Conservation (phyloP, 164 flowering plant species). For the Chloranthus sessilifolius region DNA sequence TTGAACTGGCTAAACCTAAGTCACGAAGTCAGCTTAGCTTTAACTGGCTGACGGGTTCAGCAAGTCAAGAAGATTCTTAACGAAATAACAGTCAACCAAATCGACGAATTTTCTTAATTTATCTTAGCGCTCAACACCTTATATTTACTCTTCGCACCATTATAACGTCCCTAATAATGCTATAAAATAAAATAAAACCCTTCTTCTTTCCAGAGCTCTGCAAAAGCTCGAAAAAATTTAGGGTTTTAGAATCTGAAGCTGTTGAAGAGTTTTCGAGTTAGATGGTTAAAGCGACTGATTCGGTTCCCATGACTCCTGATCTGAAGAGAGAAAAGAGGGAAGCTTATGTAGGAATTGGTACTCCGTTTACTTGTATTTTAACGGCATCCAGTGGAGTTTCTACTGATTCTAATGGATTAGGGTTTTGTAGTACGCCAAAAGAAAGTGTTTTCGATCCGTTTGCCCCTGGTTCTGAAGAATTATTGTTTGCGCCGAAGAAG, state of each 20-base stretch:
- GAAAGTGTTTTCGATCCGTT: constrained; percentile 61
- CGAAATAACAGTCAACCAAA: too few species aligned
- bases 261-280: constrained; percentile 8
- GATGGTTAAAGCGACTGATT: constrained; percentile 1
- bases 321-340: constrained; percentile 27
- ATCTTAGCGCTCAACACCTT: too few species aligned
- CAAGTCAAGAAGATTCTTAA: too few species aligned
- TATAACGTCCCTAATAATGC: too few species aligned
- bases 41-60: too few species aligned
- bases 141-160: too few species aligned
- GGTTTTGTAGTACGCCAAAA: constrained; percentile 50
- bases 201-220: too few species aligned
- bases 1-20: too few species aligned
- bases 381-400: constrained; percentile 6
- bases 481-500: constrained; percentile 49
- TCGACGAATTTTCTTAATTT: too few species aligned
- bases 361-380: constrained; percentile 28
- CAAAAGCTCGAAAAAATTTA: neutral
- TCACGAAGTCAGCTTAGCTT: too few species aligned
- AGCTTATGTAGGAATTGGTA: constrained; percentile 13
- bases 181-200: too few species aligned
- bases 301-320: constrained; percentile 42
- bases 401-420: constrained; percentile 4
- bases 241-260: constrained; percentile 7
- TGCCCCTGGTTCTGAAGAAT: constrained; percentile 61